Percentiles rank a stretch among this genome's conserved stretches.
These are phyloP conservation scores for Aschersonia sp. DNA, from an alignment of 2,329 filamentous ascomycete genomes.

Conservation along the genomic window DNA sequence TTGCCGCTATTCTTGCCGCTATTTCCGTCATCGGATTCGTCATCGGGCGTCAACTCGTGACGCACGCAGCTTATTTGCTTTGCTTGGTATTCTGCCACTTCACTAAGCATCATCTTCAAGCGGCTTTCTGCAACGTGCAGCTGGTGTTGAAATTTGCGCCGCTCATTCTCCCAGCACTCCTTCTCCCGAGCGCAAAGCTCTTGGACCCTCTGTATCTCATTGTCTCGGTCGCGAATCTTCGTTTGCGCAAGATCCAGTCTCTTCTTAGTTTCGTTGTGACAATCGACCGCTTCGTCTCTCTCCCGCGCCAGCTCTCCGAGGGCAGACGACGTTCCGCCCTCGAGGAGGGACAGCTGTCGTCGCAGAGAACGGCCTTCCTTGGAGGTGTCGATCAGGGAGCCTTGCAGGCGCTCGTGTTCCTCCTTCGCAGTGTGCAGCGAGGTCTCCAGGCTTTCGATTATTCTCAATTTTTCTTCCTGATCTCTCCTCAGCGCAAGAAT, in stretches of 20 bases:
- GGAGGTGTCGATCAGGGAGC: conserved; percentile 43
- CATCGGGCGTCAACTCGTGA: conserved; percentile 19
- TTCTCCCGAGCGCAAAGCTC: conserved; percentile 74
- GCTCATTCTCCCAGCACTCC: conserved; percentile 72
- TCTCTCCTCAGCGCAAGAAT: conserved; percentile 79
- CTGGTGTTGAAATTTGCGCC: conserved; percentile 67
- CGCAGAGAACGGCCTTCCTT: conserved; percentile 74
- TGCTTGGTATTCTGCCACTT: conserved; percentile 60
- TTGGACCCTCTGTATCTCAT: conserved; percentile 67
- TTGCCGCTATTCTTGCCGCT: conserved; percentile 40
- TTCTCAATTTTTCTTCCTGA: conserved; percentile 74
- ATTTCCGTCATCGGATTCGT: conserved; percentile 48
- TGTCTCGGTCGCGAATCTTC: conserved; percentile 64
- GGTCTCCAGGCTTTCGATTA: conserved; percentile 74
- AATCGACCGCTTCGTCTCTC: conserved; percentile 69
- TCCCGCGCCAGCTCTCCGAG: conserved; percentile 73
- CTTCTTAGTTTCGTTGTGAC: conserved; percentile 55
- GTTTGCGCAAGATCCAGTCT: conserved; percentile 68
- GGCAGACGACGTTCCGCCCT: conserved; percentile 77
- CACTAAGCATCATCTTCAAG: conserved; percentile 70
- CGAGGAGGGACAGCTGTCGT: conserved; percentile 72
- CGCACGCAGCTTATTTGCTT: conserved; percentile 27
- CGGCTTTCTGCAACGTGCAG: conserved; percentile 83
- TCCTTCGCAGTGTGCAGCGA: conserved; percentile 55
- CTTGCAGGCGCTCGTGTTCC: conserved; percentile 60